Conservation (phyloP, 345 rosid genomes). For the Adansonia digitata region DNA sequence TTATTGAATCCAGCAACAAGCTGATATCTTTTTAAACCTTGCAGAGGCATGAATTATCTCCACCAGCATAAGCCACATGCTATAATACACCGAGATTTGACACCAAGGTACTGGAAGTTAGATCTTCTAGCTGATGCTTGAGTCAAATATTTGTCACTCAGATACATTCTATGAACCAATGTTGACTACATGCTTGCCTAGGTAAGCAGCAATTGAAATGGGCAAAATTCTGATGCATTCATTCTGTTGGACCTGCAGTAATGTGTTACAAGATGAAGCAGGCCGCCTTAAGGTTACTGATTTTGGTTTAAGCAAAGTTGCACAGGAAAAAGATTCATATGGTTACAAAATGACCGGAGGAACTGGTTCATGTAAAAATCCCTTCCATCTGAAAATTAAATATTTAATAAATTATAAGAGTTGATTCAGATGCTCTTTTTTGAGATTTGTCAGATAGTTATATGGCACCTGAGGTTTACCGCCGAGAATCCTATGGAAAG, state of each 20-base stretch:
- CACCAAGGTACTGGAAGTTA: conserved; percentile 42
- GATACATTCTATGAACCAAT: not conserved
- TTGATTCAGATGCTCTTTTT: conserved; percentile 7
- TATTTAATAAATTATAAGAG: not conserved
- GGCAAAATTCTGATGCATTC: not conserved
- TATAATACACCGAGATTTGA: conserved; percentile 58
- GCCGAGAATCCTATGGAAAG: conserved; percentile 66
- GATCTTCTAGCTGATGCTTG: not conserved
- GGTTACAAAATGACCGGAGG: conserved; percentile 60
- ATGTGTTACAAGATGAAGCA: conserved; percentile 54
- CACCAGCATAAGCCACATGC: conserved; percentile 61
- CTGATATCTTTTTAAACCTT: conserved; percentile 18
- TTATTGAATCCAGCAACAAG: not conserved
- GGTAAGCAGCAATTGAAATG: not conserved
- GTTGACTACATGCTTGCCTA: not conserved
- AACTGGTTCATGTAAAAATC: conserved; percentile 52
- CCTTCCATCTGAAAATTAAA: not conserved
- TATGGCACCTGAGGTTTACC: conserved; percentile 70
- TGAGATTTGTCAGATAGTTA: conserved; percentile 46
- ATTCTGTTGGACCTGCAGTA: conserved; percentile 24
- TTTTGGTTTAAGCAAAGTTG: conserved; percentile 66
- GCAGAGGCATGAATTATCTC: conserved; percentile 71
- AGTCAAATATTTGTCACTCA: not conserved
- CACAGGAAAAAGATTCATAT: conserved; percentile 45
- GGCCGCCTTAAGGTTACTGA: conserved; percentile 67